Percentiles rank a stretch among this genome's conserved stretches.
Conservation (phyloP, 1,284 basidiomycete species). For the Paramarasmius palmivorus region DNA sequence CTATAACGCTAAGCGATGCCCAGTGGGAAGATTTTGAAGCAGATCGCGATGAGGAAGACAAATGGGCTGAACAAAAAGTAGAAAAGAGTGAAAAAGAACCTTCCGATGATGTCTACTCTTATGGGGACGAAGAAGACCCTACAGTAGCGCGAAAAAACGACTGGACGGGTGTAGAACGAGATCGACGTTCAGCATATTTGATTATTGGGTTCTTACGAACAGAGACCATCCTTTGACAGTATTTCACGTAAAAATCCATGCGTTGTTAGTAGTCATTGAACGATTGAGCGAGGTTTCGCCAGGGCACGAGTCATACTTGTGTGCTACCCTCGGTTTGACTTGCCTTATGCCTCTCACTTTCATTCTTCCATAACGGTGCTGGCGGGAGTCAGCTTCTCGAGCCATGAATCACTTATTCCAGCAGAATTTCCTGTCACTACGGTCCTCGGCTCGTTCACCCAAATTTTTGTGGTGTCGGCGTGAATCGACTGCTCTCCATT, state of each 20-base stretch:
- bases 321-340: too few species aligned
- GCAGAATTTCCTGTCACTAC: too few species aligned
- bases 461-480: conserved; percentile 20
- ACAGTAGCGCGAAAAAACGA: conserved; percentile 46
- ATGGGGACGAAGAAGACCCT: conserved; percentile 52
- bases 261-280: background rate
- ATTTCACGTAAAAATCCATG: background rate
- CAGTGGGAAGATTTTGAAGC: conserved; percentile 80
- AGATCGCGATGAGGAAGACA: conserved; percentile 63
- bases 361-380: too few species aligned
- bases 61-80: conserved; percentile 22
- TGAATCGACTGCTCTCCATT: conserved; percentile 61
- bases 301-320: too few species aligned
- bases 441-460: background rate
- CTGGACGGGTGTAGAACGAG: conserved; percentile 75
- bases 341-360: too few species aligned
- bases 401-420: background rate
- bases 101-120: conserved; percentile 51
- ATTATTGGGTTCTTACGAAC: conserved; percentile 73
- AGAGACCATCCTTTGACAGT: conserved; percentile 62
- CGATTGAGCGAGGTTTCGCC: too few species aligned
- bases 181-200: conserved; percentile 72
- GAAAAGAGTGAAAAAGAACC: conserved; percentile 24
- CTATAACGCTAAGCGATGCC: conserved; percentile 69
- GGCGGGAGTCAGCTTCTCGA: too few species aligned